Base-by-base conservation (phyloP, 768 basidiomycete species). In the Suillus lakei region DNA sequence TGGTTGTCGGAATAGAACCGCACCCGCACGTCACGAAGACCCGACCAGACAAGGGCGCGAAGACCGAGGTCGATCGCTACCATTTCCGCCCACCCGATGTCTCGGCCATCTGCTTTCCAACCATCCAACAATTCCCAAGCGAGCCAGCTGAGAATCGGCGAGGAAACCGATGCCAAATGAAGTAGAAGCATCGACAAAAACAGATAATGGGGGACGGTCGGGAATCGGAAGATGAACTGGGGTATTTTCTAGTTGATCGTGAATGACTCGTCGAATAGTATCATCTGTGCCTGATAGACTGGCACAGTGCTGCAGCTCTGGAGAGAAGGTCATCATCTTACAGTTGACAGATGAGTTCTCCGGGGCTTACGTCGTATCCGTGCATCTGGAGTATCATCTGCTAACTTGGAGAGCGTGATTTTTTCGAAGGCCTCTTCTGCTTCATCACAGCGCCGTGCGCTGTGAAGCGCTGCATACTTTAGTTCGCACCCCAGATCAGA, bases 11-110 rank as follows among this genome's bases (percentile, higher is more conserved):
- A 83, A 7, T 74, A 72, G 1, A 86, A 61, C 0, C 64, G 50
- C 4, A 83, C 51, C 23, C 73, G 74, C 6, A 66, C 69, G 6
- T 74, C 66, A 0, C 3, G 6, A 38, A 72, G 67, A 1, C 74
- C 73, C 0, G 71, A 56, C 0, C 76, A 66, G 4, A 80, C 68
- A 7, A 80, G 46, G 2, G 77, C 72, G 1, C 72, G 73, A 0
- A 84, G 36, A 0, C 80, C 82, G 1, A 85, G 70, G 61, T 84
- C 82, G 1, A 83, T 72, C 0, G 80, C 83, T 0, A 80, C 76
- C 72, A 83, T 78, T 69, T 84, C 83, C 0, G 78, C 80, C 83
- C 83, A 85, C 6, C 78, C 77, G 23, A 82, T 84, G 62, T 78
- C 70, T 8, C 78, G 48, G 9, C 74, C 72, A 0, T 72, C 61